Conservation (phyloP, 495 filamentous ascomycete species). For the Penicillium silybi region DNA sequence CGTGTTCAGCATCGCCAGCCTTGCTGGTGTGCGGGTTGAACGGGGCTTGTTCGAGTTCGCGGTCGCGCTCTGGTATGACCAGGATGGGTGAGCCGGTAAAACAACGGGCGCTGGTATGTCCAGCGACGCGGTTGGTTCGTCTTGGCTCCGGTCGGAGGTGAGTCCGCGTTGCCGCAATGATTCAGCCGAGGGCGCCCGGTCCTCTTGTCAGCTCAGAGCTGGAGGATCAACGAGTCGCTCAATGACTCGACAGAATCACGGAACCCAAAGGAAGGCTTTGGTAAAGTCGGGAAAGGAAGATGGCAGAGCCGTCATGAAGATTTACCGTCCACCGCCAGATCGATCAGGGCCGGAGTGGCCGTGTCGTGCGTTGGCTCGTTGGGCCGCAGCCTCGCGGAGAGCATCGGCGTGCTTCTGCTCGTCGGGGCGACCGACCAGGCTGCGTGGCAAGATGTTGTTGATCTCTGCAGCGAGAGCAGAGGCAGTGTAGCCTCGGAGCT, state of each 20-base stretch:
- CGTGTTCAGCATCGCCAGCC: conserved; percentile 7
- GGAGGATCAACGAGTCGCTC: conserved; percentile 9
- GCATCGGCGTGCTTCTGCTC: conserved; percentile 42
- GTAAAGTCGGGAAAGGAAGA: neutral
- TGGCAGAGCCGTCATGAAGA: neutral
- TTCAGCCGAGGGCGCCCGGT: conserved; percentile 9
- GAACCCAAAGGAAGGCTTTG: conserved; percentile 1
- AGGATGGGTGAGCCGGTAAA: neutral
- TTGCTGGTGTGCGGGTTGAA: neutral
- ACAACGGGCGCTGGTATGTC: neutral
- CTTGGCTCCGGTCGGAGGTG: conserved; percentile 9
- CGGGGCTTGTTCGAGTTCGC: neutral
- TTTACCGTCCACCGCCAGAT: conserved; percentile 34
- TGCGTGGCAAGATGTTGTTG: conserved; percentile 49
- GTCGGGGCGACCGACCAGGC: conserved; percentile 28
- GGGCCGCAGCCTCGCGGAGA: conserved; percentile 57
- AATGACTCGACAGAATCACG: conserved; percentile 5
- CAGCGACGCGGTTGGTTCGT: neutral
- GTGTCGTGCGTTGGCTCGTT: conserved; percentile 58
- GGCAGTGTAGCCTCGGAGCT: conserved; percentile 73
- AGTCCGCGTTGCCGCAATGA: conserved; percentile 1
- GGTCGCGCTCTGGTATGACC: conserved; percentile 8
- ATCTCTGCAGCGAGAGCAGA: conserved; percentile 64
- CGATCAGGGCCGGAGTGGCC: conserved; percentile 39
- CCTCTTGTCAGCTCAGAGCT: conserved; percentile 8